A percentile compares a stretch with the other conserved stretches of the same genome.
These are phyloP conservation scores for Phytophthora colocasiae DNA, from an alignment of 352 stramenopile species.

Conservation along the genomic window DNA sequence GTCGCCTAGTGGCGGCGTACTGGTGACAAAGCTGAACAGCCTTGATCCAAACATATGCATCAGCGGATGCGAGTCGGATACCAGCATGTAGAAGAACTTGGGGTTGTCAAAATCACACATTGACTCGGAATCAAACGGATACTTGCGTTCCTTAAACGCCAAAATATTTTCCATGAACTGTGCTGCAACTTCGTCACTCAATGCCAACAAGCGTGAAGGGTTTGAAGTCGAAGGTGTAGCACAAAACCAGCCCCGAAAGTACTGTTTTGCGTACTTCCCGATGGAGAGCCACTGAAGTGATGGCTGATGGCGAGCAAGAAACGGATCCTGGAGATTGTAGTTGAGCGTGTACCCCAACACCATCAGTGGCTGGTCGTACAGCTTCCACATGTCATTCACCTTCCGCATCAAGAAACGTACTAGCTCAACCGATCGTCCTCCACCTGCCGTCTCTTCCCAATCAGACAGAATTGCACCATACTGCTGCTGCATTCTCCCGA, in stretches of 20 bases:
- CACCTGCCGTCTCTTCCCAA: slow-evolving; percentile 67
- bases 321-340: slow-evolving; percentile 67
- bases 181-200: slow-evolving; percentile 63
- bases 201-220: slow-evolving; percentile 32
- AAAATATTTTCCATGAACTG: slow-evolving; percentile 81
- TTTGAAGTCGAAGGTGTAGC: slow-evolving; percentile 33
- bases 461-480: slow-evolving; percentile 74
- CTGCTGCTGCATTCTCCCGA: slow-evolving; percentile 83
- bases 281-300: slow-evolving; percentile 78
- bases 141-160: slow-evolving; percentile 79
- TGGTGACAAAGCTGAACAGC: slow-evolving; percentile 77
- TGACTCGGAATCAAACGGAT: slow-evolving; percentile 75
- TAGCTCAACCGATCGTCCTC: slow-evolving; percentile 56
- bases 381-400: slow-evolving; percentile 74
- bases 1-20: slow-evolving; percentile 49
- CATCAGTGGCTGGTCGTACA: slow-evolving; percentile 81
- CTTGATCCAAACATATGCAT: slow-evolving; percentile 80
- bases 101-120: slow-evolving; percentile 83
- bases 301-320: slow-evolving; percentile 56
- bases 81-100: slow-evolving; percentile 75
- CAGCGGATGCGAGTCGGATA: slow-evolving; percentile 78
- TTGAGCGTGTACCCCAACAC: slow-evolving; percentile 77
- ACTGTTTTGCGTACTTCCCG: slow-evolving; percentile 80
- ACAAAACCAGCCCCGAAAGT: slow-evolving; percentile 80
- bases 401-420: slow-evolving; percentile 63